Evolutionary conservation across 345 rosid species (phyloP), one percentile per base, ranked within the genome.

Genomic region (Jatropha curcas): DNA sequence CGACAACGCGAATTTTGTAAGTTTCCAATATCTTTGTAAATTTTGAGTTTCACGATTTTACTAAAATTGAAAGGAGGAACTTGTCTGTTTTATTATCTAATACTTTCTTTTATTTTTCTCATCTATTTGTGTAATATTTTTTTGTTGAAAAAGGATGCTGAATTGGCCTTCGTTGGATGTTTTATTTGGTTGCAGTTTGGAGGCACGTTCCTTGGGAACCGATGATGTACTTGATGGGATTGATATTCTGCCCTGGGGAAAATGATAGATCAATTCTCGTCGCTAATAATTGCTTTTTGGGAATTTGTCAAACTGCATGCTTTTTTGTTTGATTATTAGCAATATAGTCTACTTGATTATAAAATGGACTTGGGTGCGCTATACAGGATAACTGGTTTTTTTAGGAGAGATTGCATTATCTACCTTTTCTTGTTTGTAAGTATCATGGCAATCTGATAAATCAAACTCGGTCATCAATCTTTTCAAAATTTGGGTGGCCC

Each of bases 1-100:
- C 90, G 99, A 22, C 96, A 70, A 5, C 97, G 97, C 57, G 96
- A 95, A 81, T 88, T 95, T 71, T 95, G 98, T 95, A 70, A 83
- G 93, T 75, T n/a, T 28, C 11, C 45, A 16, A 11, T 60, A 24
- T 5, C n/a, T 46, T 27, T 20, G 30, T 22, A 22, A 45, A 48
- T 58, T 22, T 68, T 25, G 64, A 1, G 24, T 8, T 27, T 25
- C 12, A 10, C 28, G 7, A n/a, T n/a, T n/a, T n/a, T n/a, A n/a
- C n/a, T n/a, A n/a, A n/a, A n/a, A n/a, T n/a, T n/a, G n/a, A n/a
- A n/a, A 2, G 20, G 34, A 33, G 24, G 14, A 9, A 25, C 41
- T 20, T 39, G n/a, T 58, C 5, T 48, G 53, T 3, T 48, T 48
- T 14, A 48, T 16, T 48, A 48, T 5, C 53, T 48, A 48, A 7